phyloP scores from a whole-genome alignment of 345 rosid species.

The Passiflora organensis region DNA sequence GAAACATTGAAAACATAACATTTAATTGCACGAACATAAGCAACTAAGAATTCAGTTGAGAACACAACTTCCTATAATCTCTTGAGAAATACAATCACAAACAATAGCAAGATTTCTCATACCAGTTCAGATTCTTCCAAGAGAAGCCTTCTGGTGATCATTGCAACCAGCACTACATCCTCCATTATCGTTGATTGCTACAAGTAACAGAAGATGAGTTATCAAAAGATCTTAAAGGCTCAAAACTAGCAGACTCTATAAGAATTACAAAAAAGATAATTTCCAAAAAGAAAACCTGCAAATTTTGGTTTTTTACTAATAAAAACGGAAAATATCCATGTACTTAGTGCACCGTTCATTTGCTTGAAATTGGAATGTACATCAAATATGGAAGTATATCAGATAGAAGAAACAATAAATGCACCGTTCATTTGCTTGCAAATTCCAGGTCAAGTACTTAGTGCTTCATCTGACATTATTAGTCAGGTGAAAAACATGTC shows the following conservation, averaged over 20 bases:
- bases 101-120: conserved; percentile 16
- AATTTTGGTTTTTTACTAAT: no score
- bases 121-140: conserved; percentile 84
- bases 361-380: no score
- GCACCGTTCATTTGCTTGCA: no score
- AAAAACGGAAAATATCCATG: no score
- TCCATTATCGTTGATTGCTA: conserved; percentile 70
- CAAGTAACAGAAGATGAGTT: conserved; percentile 14
- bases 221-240: not conserved
- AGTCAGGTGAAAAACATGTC: no score
- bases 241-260: conserved; percentile 4
- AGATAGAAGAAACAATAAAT: no score
- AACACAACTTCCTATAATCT: not conserved
- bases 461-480: no score
- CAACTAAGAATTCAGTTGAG: not conserved
- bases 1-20: conserved; percentile 20
- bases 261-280: not conserved
- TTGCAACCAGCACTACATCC: conserved; percentile 69
- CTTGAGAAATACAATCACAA: conserved; percentile 2
- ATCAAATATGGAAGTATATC: no score
- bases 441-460: no score
- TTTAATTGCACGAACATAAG: conserved; percentile 7
- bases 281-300: no score
- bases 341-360: no score
- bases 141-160: conserved; percentile 84